Evolutionary conservation across 202 grass and related monocot genomes (phyloP).

Genomic region (Setaria viridis): DNA sequence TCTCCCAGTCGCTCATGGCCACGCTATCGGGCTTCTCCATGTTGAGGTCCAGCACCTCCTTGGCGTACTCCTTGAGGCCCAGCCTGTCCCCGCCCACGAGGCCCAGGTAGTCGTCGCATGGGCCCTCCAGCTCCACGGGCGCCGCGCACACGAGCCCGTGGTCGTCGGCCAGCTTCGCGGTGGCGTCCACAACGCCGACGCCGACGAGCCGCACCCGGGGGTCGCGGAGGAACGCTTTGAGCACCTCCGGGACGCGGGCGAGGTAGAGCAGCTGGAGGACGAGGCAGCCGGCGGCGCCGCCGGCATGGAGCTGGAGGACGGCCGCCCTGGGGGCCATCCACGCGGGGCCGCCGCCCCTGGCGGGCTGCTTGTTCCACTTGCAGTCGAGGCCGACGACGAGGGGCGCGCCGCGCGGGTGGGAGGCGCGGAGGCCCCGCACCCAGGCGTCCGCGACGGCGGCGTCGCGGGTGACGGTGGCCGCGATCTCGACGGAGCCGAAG

Average conservation of each 20-base stretch:
- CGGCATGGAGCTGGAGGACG: slow-evolving; percentile 44
- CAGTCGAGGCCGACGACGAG: slow-evolving; percentile 44
- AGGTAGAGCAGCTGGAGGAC: slow-evolving; percentile 48
- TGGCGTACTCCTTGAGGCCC: slow-evolving; percentile 45
- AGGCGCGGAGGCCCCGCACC: slow-evolving; percentile 25
- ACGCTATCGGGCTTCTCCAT: slow-evolving; percentile 26
- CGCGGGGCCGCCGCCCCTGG: too few species aligned
- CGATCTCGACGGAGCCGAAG: slow-evolving; percentile 9
- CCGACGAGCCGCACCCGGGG: slow-evolving; percentile 25
- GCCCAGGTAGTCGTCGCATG: slow-evolving; percentile 30
- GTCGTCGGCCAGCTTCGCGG: slow-evolving; percentile 33
- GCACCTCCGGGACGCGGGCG: slow-evolving; percentile 7
- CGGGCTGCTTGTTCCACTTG: slow-evolving; percentile 13
- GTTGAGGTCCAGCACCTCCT: slow-evolving; percentile 32
- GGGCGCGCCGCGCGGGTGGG: neutral
- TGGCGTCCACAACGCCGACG: slow-evolving; percentile 23
- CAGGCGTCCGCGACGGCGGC: slow-evolving; percentile 15
- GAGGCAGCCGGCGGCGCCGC: slow-evolving; percentile 38
- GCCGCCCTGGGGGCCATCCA: slow-evolving; percentile 26
- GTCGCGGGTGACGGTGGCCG: slow-evolving; percentile 4
- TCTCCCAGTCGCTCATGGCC: slow-evolving; percentile 51
- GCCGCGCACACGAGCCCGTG: slow-evolving; percentile 40
- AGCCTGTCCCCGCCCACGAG: neutral
- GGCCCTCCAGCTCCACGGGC: slow-evolving; percentile 26
- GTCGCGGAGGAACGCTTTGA: slow-evolving; percentile 36